A percentile compares a stretch with the other conserved stretches of the same genome.
These are phyloP conservation scores for Fragilaria radians DNA, from an alignment of 108 stramenopile species.

Conservation along the genomic window DNA sequence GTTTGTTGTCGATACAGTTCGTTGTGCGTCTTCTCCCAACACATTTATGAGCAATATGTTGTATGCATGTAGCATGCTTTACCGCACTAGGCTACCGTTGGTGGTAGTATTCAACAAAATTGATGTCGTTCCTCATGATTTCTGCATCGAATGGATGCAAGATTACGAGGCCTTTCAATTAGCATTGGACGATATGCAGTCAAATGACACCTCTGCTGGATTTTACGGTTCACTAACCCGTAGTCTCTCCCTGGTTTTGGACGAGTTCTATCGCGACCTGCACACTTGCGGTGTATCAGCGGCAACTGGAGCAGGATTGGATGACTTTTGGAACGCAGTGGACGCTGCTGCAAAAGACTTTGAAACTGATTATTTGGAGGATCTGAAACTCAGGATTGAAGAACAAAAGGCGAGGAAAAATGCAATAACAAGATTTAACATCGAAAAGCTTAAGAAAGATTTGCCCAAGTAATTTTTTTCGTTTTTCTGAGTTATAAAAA, in stretches of 20 bases:
- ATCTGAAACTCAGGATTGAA: constrained; percentile 75
- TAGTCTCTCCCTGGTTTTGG: constrained; percentile 88
- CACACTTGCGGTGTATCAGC: constrained; percentile 87
- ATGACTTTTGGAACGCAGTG: constrained; percentile 81
- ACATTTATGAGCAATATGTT: constrained; percentile 99
- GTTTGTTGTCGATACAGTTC: constrained; percentile 96
- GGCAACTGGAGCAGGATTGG: constrained; percentile 91
- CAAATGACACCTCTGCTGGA: constrained; percentile 28
- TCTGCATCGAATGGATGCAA: constrained; percentile 95
- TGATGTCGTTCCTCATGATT: constrained; percentile 80
- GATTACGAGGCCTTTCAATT: constrained; percentile 97
- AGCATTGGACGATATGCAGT: constrained; percentile 74
- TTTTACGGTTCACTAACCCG: constrained; percentile 92
- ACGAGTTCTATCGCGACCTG: constrained; percentile 95
- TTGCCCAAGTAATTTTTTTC: not conserved
- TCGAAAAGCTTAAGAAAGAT: constrained; percentile 50
- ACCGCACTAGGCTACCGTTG: constrained; percentile 91
- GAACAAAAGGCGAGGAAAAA: constrained; percentile 67
- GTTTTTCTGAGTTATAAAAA: not conserved
- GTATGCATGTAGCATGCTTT: constrained; percentile 96
- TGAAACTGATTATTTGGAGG: constrained; percentile 80
- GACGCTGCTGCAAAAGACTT: constrained; percentile 78
- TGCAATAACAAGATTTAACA: constrained; percentile 45
- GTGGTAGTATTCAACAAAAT: constrained; percentile 95
- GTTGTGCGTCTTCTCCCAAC: constrained; percentile 85